phyloP scores from a whole-genome alignment of 2,329 filamentous ascomycete species.

The Myriosclerotinia curreyana region DNA sequence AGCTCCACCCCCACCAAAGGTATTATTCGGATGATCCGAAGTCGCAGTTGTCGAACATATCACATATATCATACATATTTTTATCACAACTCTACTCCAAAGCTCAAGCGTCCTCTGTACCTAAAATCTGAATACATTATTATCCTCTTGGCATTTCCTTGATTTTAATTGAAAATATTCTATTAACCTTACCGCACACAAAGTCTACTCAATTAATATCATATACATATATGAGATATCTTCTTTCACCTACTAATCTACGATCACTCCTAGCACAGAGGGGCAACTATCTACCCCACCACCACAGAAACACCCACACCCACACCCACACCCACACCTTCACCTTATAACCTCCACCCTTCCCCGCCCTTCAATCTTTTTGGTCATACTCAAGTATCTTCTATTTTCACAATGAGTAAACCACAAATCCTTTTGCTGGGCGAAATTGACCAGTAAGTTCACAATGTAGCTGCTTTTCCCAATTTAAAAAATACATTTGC shows the following conservation, averaged over 20 bases:
- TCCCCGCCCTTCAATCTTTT: conserved; percentile 1
- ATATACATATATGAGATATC: no score
- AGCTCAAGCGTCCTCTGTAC: background rate
- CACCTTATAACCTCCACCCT: conserved; percentile 4
- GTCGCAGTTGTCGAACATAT: background rate
- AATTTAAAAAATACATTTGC: background rate
- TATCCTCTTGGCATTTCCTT: background rate
- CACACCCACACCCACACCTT: no score
- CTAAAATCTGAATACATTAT: background rate
- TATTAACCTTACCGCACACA: background rate
- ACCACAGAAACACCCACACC: no score
- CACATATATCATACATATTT: no score
- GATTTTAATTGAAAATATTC: background rate
- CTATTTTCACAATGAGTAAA: conserved; percentile 41
- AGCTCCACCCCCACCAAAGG: conserved; percentile 7
- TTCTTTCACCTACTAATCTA: background rate
- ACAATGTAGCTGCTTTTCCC: conserved; percentile 7
- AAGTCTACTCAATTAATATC: no score
- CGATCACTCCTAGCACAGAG: conserved; percentile 22
- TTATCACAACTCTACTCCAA: background rate
- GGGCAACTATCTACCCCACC: conserved; percentile 33
- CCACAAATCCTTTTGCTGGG: conserved; percentile 63
- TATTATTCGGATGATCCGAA: background rate
- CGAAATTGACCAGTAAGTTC: conserved; percentile 59
- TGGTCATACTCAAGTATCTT: background rate